Conservation (phyloP, 495 filamentous ascomycete genomes). For the Aspergillus haitiensis region DNA sequence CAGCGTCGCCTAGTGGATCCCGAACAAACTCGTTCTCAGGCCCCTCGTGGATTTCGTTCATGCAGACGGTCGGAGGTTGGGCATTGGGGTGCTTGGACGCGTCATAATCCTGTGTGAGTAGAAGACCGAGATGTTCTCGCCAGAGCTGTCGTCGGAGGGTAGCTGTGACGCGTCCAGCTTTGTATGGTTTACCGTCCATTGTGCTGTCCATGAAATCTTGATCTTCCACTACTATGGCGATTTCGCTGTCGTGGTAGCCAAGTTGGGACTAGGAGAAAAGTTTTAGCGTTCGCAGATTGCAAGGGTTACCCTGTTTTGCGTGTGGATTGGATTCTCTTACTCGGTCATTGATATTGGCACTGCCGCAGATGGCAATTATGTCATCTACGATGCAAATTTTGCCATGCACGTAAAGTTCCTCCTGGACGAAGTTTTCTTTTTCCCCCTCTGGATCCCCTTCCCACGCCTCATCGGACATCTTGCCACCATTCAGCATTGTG, state of each 20-base stretch:
- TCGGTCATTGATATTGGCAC: conserved; percentile 89
- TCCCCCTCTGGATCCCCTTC: conserved; percentile 69
- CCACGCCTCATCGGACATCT: conserved; percentile 70
- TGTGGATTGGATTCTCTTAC: conserved; percentile 36
- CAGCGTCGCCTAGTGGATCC: conserved; percentile 74
- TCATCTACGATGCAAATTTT: conserved; percentile 90
- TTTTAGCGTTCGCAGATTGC: neutral
- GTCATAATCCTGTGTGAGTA: conserved; percentile 72
- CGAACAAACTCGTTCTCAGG: conserved; percentile 73
- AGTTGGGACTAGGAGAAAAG: conserved; percentile 62
- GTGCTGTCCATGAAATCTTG: conserved; percentile 64
- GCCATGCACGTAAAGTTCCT: conserved; percentile 91
- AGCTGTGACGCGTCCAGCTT: conserved; percentile 73
- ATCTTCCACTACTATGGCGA: conserved; percentile 93
- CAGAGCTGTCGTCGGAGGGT: conserved; percentile 83
- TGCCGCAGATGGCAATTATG: conserved; percentile 77
- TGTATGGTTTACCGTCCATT: conserved; percentile 77
- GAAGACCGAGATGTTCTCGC: conserved; percentile 87
- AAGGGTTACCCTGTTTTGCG: conserved; percentile 13
- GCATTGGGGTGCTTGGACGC: conserved; percentile 74
- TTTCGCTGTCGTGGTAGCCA: conserved; percentile 85
- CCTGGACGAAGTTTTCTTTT: conserved; percentile 84
- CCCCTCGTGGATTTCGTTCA: conserved; percentile 65
- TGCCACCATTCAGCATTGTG: conserved; percentile 71
- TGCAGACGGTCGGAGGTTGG: conserved; percentile 71